phyloP scores from a whole-genome alignment of 768 basidiomycete genomes.

The Solioccasus polychromus region DNA sequence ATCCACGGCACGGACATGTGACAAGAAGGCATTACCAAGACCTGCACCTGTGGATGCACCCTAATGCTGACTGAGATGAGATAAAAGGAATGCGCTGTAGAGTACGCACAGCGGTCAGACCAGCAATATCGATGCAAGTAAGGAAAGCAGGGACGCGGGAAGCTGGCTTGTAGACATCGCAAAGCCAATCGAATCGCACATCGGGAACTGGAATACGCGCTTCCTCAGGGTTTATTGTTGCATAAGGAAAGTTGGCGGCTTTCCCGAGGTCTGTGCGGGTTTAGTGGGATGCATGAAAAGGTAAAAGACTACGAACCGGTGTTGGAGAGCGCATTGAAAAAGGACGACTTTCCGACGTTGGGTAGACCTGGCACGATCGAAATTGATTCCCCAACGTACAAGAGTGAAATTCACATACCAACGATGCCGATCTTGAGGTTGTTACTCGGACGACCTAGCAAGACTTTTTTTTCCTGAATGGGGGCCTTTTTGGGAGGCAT shows the following conservation, averaged over 20 bases:
- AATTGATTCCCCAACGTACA: neutral
- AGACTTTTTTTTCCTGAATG: constrained; percentile 73
- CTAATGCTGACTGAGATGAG: constrained; percentile 35
- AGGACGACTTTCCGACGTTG: constrained; percentile 98
- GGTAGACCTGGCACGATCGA: constrained; percentile 61
- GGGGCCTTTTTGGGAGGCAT: constrained; percentile 93
- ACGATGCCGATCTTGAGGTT: constrained; percentile 99
- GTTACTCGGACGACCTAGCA: constrained; percentile 91
- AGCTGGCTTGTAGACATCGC: constrained; percentile 83
- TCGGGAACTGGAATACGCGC: constrained; percentile 97
- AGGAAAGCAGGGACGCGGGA: constrained; percentile 90
- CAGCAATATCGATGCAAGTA: constrained; percentile 98
- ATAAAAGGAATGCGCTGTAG: neutral
- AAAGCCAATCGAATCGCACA: constrained; percentile 91
- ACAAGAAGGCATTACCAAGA: constrained; percentile 95
- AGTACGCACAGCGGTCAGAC: constrained; percentile 79
- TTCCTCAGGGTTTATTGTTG: constrained; percentile 90
- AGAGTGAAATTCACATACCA: constrained; percentile 53
- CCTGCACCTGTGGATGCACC: constrained; percentile 98
- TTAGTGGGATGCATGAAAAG: neutral
- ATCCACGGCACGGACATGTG: constrained; percentile 96
- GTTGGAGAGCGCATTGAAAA: constrained; percentile 95
- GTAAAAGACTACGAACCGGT: constrained; percentile 54
- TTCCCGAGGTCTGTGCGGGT: constrained; percentile 71
- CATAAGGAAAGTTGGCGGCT: constrained; percentile 97